Conservation (phyloP, 2,329 filamentous ascomycete genomes). For the Trichoderma sp. region DNA sequence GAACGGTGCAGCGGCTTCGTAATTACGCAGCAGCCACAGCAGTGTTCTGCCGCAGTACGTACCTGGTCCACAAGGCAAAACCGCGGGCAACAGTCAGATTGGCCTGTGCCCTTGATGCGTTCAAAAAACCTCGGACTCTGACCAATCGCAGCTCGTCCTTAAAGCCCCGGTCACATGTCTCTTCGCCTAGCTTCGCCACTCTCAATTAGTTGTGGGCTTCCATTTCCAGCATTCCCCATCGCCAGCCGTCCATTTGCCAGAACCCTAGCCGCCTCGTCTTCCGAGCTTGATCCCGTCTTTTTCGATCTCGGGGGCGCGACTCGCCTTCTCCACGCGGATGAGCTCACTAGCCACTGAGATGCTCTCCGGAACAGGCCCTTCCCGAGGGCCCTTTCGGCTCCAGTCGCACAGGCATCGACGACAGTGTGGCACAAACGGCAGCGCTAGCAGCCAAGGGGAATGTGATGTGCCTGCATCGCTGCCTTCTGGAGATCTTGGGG, state of each 20-base stretch:
- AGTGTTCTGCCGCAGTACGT: neutral
- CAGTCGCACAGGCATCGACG: neutral
- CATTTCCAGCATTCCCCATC: neutral
- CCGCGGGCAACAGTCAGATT: slow-evolving; percentile 6
- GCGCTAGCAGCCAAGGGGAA: slow-evolving; percentile 3
- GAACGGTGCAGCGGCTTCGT: neutral
- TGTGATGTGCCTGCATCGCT: slow-evolving; percentile 5
- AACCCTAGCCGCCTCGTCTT: neutral
- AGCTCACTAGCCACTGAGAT: neutral
- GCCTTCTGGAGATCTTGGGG: slow-evolving; percentile 7
- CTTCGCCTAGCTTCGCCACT: slow-evolving; percentile 19
- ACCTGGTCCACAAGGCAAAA: neutral
- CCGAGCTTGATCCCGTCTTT: neutral
- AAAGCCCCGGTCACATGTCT: slow-evolving; percentile 16
- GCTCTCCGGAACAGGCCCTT: neutral
- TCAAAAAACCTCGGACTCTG: neutral
- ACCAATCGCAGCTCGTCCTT: slow-evolving; percentile 1
- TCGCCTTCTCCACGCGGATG: neutral
- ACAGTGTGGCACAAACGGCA: neutral
- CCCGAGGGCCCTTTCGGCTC: neutral
- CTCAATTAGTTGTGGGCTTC: neutral
- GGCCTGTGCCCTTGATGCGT: neutral
- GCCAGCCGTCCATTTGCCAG: neutral
- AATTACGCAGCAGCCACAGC: neutral
- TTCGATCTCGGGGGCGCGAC: slow-evolving; percentile 9